These are phyloP conservation scores for Saccharata proteae DNA, from an alignment of 2,329 filamentous ascomycete species.

Conservation along the genomic window DNA sequence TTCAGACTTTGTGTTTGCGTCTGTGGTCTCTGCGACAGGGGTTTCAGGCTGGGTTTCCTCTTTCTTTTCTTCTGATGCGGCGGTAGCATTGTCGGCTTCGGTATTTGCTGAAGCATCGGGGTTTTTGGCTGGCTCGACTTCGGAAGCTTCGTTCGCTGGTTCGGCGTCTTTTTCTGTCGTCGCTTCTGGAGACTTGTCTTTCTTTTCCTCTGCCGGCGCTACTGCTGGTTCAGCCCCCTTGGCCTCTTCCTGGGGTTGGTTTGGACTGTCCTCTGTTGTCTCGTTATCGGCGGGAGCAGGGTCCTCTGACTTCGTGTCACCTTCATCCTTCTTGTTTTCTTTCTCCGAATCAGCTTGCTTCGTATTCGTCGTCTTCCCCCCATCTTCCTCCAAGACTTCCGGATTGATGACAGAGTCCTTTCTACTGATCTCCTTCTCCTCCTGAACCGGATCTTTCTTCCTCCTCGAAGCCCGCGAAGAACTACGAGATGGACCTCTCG, in stretches of 20 bases:
- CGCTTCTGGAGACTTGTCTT: background rate
- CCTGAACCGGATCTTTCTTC: background rate
- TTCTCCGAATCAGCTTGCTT: constrained; percentile 2
- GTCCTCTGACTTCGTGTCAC: constrained; percentile 7
- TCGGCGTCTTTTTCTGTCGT: too few relatives aligned
- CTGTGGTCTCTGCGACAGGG: background rate
- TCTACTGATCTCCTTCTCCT: too few relatives aligned
- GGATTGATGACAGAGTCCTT: too few relatives aligned
- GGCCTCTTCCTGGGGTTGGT: background rate
- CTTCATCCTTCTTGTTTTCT: constrained; percentile 4
- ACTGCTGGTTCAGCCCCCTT: background rate
- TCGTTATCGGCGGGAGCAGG: background rate
- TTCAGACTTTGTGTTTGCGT: too few relatives aligned
- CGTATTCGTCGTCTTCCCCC: too few relatives aligned
- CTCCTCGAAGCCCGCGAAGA: background rate
- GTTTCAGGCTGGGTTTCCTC: too few relatives aligned
- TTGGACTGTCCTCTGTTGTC: background rate
- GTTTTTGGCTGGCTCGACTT: too few relatives aligned
- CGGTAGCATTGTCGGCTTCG: too few relatives aligned
- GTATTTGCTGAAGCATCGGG: too few relatives aligned
- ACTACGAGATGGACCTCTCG: background rate
- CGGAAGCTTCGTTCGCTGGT: too few relatives aligned
- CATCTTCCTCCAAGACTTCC: too few relatives aligned
- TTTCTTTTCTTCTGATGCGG: too few relatives aligned
- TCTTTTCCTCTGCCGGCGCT: background rate